These are phyloP conservation scores for Boechera divaricarpa DNA, from an alignment of 345 rosid genomes.

Conservation along the genomic window DNA sequence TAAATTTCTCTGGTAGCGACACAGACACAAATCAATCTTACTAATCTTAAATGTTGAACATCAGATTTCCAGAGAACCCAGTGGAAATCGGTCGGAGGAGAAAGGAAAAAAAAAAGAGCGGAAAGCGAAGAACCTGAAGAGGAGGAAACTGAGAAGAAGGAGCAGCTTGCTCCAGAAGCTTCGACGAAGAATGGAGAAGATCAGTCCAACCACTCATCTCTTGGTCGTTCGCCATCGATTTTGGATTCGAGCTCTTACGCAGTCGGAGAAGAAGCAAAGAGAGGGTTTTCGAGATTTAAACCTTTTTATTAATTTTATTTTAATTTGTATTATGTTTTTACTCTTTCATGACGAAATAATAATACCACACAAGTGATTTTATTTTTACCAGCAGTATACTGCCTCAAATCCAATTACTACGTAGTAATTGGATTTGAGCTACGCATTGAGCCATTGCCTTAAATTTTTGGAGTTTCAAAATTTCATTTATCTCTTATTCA, in stretches of 20 bases:
- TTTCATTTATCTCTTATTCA: too few species aligned
- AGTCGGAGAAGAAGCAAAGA: conserved; percentile 20
- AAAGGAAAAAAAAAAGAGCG: background rate
- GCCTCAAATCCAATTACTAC: too few species aligned
- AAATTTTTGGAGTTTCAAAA: too few species aligned
- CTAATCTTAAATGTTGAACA: background rate
- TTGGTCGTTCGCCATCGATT: conserved; percentile 77
- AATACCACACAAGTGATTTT: too few species aligned
- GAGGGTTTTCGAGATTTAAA: conserved; percentile 39
- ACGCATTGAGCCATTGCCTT: too few species aligned
- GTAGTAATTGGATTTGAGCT: too few species aligned
- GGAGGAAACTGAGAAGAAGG: conserved; percentile 99
- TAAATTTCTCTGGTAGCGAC: conserved; percentile 73
- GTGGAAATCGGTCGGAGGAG: conserved; percentile 18
- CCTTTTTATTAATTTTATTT: background rate
- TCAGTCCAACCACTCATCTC: conserved; percentile 92
- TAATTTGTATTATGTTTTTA: background rate
- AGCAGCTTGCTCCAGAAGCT: conserved; percentile 97
- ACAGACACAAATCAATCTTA: conserved; percentile 4
- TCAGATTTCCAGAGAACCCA: background rate
- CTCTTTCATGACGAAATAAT: background rate
- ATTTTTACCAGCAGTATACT: too few species aligned
- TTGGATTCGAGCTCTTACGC: conserved; percentile 31
- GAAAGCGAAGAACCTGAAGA: conserved; percentile 71
- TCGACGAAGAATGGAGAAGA: conserved; percentile 89